Conservation (phyloP, 179 eudicot species). For the Beta corolliflora region DNA sequence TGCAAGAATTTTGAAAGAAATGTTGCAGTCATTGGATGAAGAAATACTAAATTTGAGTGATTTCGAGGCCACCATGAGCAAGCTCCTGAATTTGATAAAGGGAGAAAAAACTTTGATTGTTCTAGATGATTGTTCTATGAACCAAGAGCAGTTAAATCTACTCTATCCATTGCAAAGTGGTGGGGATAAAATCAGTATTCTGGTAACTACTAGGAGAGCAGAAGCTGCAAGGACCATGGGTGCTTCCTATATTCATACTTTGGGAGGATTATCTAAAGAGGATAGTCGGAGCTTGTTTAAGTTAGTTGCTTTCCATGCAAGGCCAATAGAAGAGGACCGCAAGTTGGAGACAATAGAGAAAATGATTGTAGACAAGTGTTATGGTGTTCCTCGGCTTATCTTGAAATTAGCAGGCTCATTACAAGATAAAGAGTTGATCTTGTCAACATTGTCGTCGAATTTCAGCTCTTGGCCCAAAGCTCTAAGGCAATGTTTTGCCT, state of each 20-base stretch:
- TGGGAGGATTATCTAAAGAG: background rate
- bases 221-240: background rate
- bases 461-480: slow-evolving; percentile 13
- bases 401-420: slow-evolving; percentile 5
- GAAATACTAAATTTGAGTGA: background rate
- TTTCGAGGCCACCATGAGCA: background rate
- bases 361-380: slow-evolving; percentile 7
- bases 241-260: background rate
- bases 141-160: background rate
- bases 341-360: background rate
- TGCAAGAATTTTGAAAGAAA: slow-evolving; percentile 9
- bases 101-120: slow-evolving; percentile 22
- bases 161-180: slow-evolving; percentile 7
- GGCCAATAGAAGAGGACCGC: background rate
- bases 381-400: slow-evolving; percentile 19
- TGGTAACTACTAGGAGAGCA: slow-evolving; percentile 22
- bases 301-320: background rate
- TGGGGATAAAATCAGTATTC: slow-evolving; percentile 5
- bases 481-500: slow-evolving; percentile 29
- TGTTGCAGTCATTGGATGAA: background rate
- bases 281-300: slow-evolving; percentile 14
- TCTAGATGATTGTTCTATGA: slow-evolving; percentile 26
- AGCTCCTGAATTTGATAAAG: slow-evolving; percentile 1
- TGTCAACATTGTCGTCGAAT: slow-evolving; percentile 2
- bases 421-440: background rate